Conservation (phyloP, 2,329 filamentous ascomycete species). For the Daldinia sp. region DNA sequence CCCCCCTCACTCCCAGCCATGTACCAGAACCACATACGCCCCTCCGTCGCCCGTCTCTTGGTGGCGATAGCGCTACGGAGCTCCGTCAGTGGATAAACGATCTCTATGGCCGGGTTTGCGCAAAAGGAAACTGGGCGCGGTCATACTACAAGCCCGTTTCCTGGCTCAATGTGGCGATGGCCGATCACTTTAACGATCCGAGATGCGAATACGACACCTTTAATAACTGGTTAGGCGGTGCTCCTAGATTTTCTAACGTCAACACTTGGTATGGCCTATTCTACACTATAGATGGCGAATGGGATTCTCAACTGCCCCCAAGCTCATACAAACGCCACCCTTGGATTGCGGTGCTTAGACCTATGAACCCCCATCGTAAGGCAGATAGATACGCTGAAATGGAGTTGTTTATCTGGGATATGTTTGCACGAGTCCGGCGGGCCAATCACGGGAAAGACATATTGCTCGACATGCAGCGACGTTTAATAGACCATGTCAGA, state of each 20-base stretch:
- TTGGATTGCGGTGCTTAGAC: constrained; percentile 61
- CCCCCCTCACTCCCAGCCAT: constrained; percentile 41
- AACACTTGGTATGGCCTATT: constrained; percentile 59
- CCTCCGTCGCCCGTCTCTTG: constrained; percentile 5
- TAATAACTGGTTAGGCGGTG: constrained; percentile 48
- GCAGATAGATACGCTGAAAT: constrained; percentile 42
- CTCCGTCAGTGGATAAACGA: constrained; percentile 34
- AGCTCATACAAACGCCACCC: constrained; percentile 51
- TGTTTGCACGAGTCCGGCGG: constrained; percentile 42
- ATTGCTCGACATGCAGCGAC: constrained; percentile 56
- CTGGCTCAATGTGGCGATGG: constrained; percentile 53
- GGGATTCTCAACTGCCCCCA: constrained; percentile 44
- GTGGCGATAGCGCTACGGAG: constrained; percentile 21
- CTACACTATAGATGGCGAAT: constrained; percentile 55
- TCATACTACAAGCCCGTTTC: constrained; percentile 54
- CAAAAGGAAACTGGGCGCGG: constrained; percentile 31
- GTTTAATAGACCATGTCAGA: constrained; percentile 52
- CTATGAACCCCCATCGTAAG: constrained; percentile 49
- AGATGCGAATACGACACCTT: constrained; percentile 44
- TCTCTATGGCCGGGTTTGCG: not conserved
- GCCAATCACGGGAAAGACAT: constrained; percentile 2
- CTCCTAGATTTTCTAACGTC: constrained; percentile 17
- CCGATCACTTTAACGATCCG: constrained; percentile 46
- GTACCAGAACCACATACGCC: not conserved
- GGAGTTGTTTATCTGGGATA: constrained; percentile 66